Conservation (phyloP, 495 filamentous ascomycete genomes). For the Parathielavia appendiculata region DNA sequence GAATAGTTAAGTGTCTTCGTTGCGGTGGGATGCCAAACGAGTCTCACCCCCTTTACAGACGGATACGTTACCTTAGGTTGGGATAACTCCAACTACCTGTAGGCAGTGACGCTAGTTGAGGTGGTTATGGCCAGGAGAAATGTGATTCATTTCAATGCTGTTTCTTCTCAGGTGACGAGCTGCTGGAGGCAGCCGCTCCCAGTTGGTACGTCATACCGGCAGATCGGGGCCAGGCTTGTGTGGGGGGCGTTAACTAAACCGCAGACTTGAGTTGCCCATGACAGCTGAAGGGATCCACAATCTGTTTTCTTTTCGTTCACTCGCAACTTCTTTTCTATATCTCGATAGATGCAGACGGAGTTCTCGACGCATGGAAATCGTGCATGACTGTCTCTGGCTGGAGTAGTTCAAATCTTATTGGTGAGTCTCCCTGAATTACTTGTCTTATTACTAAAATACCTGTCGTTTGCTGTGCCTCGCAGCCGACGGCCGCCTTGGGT, state of each 20-base stretch:
- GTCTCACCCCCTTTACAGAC: too few relatives aligned
- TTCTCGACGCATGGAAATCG: neutral
- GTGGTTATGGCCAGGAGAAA: too few relatives aligned
- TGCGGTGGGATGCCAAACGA: too few relatives aligned
- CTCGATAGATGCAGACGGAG: neutral
- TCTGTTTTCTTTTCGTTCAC: slow-evolving; percentile 14
- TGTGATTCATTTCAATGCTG: neutral
- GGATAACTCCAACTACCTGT: too few relatives aligned
- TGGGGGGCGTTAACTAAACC: neutral
- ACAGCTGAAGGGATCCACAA: slow-evolving; percentile 19
- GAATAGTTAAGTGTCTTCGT: too few relatives aligned
- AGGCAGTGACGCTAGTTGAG: too few relatives aligned
- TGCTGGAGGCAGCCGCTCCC: neutral
- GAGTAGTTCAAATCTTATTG: neutral
- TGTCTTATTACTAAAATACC: neutral
- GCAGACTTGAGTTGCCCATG: slow-evolving; percentile 16
- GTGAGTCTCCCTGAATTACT: neutral
- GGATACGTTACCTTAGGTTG: too few relatives aligned
- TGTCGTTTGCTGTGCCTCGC: slow-evolving; percentile 7
- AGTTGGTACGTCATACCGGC: slow-evolving; percentile 13
- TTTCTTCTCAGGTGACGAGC: neutral
- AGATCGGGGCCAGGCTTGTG: neutral
- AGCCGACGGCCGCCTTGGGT: neutral
- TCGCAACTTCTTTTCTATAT: neutral
- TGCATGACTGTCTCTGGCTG: neutral